phyloP scores from a whole-genome alignment of 352 stramenopile species.

The Phytophthora chlamydospora region DNA sequence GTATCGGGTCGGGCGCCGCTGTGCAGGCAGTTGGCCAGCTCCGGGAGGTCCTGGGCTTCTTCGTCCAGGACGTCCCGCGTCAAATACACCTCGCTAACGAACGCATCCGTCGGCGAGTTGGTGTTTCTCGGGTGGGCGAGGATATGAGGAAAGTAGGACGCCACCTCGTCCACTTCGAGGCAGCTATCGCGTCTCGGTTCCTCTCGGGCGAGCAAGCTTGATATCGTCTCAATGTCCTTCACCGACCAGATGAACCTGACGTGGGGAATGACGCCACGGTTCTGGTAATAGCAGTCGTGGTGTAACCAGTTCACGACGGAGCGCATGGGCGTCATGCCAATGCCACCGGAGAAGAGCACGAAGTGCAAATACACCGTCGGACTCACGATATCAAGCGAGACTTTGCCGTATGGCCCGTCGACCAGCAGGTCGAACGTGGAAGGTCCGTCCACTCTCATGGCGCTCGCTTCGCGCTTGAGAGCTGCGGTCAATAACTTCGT shows the following conservation, averaged over 20 bases:
- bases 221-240: constrained; percentile 49
- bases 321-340: constrained; percentile 61
- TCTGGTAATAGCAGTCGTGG: constrained; percentile 33
- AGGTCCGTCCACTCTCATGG: constrained; percentile 32
- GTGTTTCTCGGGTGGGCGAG: constrained; percentile 33
- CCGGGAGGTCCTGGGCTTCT: constrained; percentile 38
- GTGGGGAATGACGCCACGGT: constrained; percentile 42
- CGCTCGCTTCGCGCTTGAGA: constrained; percentile 41
- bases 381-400: constrained; percentile 49
- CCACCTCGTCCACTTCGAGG: constrained; percentile 41
- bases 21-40: constrained; percentile 39
- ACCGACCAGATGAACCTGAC: constrained; percentile 62
- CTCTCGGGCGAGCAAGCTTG: constrained; percentile 36
- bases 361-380: constrained; percentile 55
- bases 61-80: constrained; percentile 37
- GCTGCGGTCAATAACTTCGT: constrained; percentile 48
- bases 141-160: constrained; percentile 42
- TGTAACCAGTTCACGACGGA: constrained; percentile 54
- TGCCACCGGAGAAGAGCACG: constrained; percentile 51
- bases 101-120: constrained; percentile 30
- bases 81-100: constrained; percentile 42
- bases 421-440: constrained; percentile 44
- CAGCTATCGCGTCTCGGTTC: constrained; percentile 38
- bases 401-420: constrained; percentile 56
- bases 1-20: constrained; percentile 38